Evolutionary conservation across 2,329 filamentous ascomycete genomes (phyloP), one percentile per base, ranked within the genome.

Genomic region (Hymenotorrendiella dingleyae): DNA sequence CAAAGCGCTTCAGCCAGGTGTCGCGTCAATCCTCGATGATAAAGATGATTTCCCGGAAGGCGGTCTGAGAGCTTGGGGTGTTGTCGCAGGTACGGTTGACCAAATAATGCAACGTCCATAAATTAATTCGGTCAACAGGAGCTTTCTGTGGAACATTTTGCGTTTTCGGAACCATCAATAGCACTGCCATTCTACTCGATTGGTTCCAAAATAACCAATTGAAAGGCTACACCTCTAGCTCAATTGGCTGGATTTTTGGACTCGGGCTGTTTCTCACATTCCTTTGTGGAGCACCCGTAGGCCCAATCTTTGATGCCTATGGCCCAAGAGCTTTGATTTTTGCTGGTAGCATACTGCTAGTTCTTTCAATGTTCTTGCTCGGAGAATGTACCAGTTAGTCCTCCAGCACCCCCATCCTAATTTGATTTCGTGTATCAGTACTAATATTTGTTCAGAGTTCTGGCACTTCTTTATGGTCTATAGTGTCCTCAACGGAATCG

Each of bases 381-480:
- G 78, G 78, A 0, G 59, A 78, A 14, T 84, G 79, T 55, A 76
- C 72, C 8, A 49, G 68, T 70, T 54, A 49, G 64, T 63, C 10
- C 4, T n/a, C n/a, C n/a, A n/a, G n/a, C 12, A 36, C n/a, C 21
- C 10, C 16, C 12, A 16, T 45, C 6, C 17, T 27, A 9, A 3
- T 8, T 21, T 27, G n/a, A n/a, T n/a, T n/a, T n/a, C n/a, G n/a
- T n/a, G n/a, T 17, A 11, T 12, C 11, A 11, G 3, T 16, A 33
- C 40, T 50, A 36, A 54, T 30, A 1, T 17, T 35, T 3, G 38
- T 42, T 33, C 46, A 66, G 59, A 74, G 55, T 84, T 83, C 58
- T 85, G 78, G 76, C 80, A 86, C 42, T 85, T 85, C 61, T 74
- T 86, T 61, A 60, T 86, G 36, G 72, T 74, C 10, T 81, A 83